A percentile compares a stretch with the other conserved stretches of the same genome.
Evolutionary conservation across 2,329 filamentous ascomycete genomes (phyloP).

Genomic region (Aspergillus chevalieri): DNA sequence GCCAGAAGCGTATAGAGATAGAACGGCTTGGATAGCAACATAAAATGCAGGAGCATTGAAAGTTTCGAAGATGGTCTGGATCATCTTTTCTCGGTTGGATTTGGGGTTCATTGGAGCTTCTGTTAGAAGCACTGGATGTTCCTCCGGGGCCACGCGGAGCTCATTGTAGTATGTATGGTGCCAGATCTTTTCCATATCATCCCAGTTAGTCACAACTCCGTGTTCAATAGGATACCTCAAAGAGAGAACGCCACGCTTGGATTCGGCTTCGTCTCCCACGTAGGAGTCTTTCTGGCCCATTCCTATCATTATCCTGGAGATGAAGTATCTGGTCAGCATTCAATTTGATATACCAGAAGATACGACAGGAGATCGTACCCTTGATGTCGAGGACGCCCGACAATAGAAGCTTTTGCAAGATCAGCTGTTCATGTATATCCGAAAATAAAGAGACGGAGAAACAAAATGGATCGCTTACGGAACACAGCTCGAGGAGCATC

Average conservation of each 20-base stretch:
- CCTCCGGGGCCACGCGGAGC: conserved; percentile 98
- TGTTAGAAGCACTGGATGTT: conserved; percentile 98
- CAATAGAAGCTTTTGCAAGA: conserved; percentile 74
- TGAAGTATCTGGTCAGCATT: no score
- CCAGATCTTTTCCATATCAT: conserved; percentile 99
- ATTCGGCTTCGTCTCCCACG: conserved; percentile 99
- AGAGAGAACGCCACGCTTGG: conserved; percentile 99
- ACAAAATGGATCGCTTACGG: conserved; percentile 63
- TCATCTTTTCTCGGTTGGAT: conserved; percentile 99
- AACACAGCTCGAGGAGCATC: conserved; percentile 99
- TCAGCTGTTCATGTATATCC: conserved; percentile 8
- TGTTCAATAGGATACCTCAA: conserved; percentile 99
- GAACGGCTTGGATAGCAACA: conserved; percentile 99
- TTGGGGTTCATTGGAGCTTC: conserved; percentile 99
- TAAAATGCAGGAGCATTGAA: conserved; percentile 99
- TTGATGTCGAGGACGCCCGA: conserved; percentile 99
- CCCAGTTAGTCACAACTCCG: conserved; percentile 99
- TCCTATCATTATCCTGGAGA: conserved; percentile 91
- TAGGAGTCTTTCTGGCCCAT: conserved; percentile 99
- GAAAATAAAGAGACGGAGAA: conserved; percentile 9
- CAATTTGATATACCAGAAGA: no score
- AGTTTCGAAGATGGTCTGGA: conserved; percentile 99
- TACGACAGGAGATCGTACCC: conserved; percentile 26
- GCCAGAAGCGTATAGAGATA: conserved; percentile 98
- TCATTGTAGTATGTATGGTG: conserved; percentile 99